These are phyloP conservation scores for Monosporascus sp. DNA, from an alignment of 2,329 filamentous ascomycete genomes.

Conservation along the genomic window DNA sequence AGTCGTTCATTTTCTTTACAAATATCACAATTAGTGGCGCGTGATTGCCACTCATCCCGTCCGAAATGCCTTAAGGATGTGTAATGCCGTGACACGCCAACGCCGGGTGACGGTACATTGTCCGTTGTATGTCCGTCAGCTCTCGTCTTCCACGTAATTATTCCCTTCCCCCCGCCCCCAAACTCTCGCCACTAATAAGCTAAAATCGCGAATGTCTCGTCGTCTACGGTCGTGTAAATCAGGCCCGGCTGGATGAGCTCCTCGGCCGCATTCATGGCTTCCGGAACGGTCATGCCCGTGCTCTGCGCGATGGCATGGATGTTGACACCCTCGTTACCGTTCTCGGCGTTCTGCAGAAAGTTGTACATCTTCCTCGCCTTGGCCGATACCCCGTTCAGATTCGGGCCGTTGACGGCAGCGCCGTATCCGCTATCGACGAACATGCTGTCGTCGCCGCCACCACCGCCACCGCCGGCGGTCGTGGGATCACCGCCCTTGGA, in stretches of 20 bases:
- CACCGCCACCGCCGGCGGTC: constrained; percentile 32
- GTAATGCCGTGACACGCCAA: not conserved
- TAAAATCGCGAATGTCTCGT: constrained; percentile 84
- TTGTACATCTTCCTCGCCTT: constrained; percentile 66
- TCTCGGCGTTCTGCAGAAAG: constrained; percentile 59
- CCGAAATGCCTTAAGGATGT: not conserved
- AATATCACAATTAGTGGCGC: not conserved
- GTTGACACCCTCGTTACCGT: constrained; percentile 79
- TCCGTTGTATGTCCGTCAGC: not conserved
- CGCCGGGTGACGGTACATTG: not conserved
- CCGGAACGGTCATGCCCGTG: constrained; percentile 59
- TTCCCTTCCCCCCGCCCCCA: not conserved
- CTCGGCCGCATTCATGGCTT: constrained; percentile 73
- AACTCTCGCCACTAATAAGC: constrained; percentile 40
- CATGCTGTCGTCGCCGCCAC: constrained; percentile 43
- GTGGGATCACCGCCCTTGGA: constrained; percentile 55
- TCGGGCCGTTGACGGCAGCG: constrained; percentile 31
- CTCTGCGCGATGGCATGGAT: constrained; percentile 68
- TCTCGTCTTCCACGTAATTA: too few species aligned
- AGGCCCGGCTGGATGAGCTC: constrained; percentile 69
- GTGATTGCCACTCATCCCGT: not conserved
- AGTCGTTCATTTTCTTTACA: constrained; percentile 9
- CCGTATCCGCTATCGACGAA: constrained; percentile 48
- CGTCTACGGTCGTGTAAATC: constrained; percentile 89
- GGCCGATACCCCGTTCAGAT: constrained; percentile 44